A percentile compares a stretch with the other conserved stretches of the same genome.
Evolutionary conservation across 2,329 filamentous ascomycete genomes (phyloP).

Genomic region (Aspergillus bombycis): DNA sequence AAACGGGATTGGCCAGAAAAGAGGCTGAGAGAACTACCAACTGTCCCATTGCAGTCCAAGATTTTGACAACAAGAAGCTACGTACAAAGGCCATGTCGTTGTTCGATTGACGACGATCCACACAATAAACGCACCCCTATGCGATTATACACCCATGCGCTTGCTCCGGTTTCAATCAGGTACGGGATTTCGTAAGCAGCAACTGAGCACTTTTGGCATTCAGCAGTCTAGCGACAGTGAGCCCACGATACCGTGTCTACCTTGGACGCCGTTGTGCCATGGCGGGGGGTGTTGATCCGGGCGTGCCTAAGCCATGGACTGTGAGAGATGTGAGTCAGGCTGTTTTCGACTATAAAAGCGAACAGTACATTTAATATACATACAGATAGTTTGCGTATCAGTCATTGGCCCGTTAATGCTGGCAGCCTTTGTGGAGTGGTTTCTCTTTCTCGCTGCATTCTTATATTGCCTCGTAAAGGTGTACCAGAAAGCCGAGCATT

Average conservation of each 20-base stretch:
- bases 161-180: neutral
- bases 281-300: neutral
- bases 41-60: neutral
- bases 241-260: neutral
- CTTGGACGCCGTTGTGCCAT: neutral
- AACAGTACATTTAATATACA: conserved; percentile 3
- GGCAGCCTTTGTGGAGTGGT: conserved; percentile 87
- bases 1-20: neutral
- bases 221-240: neutral
- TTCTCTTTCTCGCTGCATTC: conserved; percentile 92
- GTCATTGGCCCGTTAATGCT: conserved; percentile 82
- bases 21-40: neutral
- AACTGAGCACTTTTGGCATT: neutral
- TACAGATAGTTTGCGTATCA: conserved; percentile 79
- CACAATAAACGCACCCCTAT: neutral
- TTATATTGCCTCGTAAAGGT: conserved; percentile 88
- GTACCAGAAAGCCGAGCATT: conserved; percentile 85
- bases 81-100: neutral
- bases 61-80: neutral
- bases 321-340: conserved; percentile 40
- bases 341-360: too few relatives aligned
- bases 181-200: neutral
- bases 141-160: neutral
- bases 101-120: neutral
- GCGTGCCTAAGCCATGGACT: conserved; percentile 34